phyloP scores from a whole-genome alignment of 2,329 filamentous ascomycete genomes.

The Hymenoscyphus linearis region DNA sequence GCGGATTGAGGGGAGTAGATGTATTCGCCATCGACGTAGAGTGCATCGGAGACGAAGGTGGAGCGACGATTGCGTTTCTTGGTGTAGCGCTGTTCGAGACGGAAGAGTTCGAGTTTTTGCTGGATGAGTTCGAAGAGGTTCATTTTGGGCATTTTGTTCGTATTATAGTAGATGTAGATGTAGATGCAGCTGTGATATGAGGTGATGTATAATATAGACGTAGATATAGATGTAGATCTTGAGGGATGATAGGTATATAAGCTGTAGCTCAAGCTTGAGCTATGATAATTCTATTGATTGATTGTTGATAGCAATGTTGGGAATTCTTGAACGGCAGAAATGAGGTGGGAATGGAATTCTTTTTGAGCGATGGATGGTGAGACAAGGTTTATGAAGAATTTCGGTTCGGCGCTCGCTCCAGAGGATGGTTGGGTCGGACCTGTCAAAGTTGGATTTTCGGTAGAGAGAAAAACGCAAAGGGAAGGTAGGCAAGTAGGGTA shows the following conservation, averaged over 20 bases:
- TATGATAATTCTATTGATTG: not conserved
- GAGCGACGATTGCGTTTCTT: conserved; percentile 80
- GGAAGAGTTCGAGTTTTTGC: conserved; percentile 80
- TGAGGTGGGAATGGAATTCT: not conserved
- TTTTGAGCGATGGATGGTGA: not conserved
- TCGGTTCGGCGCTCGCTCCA: not conserved
- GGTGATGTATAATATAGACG: not conserved
- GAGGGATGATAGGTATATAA: not conserved
- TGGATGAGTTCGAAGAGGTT: conserved; percentile 56
- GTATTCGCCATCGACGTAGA: conserved; percentile 95
- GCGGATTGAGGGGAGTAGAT: conserved; percentile 56
- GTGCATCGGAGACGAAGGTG: conserved; percentile 81
- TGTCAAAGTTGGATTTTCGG: too few species aligned
- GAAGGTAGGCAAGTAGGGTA: too few species aligned
- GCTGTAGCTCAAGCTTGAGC: not conserved
- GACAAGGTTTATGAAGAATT: not conserved
- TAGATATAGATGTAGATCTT: too few species aligned
- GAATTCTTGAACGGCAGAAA: not conserved
- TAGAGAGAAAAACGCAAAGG: not conserved
- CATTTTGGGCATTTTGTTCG: conserved; percentile 17
- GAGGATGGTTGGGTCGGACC: not conserved
- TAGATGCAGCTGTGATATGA: too few species aligned
- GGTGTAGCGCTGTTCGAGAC: conserved; percentile 92
- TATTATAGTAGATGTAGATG: not conserved
- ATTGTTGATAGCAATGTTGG: not conserved